Evolutionary conservation across 164 flowering plant genomes (phyloP).

Genomic region (Echeveria elegans): DNA sequence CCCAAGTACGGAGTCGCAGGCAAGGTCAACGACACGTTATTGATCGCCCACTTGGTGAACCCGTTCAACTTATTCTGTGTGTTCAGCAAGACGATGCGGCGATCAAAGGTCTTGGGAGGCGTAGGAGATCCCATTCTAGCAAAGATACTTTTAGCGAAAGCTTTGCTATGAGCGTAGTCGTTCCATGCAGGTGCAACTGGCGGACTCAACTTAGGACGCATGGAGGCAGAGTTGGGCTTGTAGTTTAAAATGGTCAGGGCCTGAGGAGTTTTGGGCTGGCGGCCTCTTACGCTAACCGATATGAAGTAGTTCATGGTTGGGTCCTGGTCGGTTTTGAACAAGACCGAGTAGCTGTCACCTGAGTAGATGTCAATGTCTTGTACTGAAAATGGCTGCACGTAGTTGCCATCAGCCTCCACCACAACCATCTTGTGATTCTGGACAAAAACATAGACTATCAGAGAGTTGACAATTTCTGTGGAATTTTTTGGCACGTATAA

Average conservation of each 20-base stretch:
- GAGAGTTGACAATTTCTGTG: neutral
- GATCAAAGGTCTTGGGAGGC: constrained; percentile 49
- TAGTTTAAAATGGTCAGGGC: constrained; percentile 62
- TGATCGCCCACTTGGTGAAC: constrained; percentile 42
- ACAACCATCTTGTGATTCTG: constrained; percentile 87
- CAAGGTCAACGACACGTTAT: constrained; percentile 60
- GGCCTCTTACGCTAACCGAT: constrained; percentile 34
- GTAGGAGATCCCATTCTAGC: constrained; percentile 21
- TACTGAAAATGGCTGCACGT: constrained; percentile 63
- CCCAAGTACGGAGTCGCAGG: constrained; percentile 72
- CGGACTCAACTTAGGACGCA: constrained; percentile 36
- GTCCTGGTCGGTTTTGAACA: constrained; percentile 57
- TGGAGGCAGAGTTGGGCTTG: constrained; percentile 55
- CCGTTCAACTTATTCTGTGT: constrained; percentile 60
- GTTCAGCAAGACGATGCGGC: constrained; percentile 54
- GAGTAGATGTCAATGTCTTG: constrained; percentile 67
- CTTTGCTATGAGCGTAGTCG: constrained; percentile 42
- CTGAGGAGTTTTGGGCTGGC: constrained; percentile 35
- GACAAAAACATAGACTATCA: neutral
- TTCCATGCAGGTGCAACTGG: constrained; percentile 57
- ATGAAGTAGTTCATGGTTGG: constrained; percentile 70
- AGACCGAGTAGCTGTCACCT: constrained; percentile 77
- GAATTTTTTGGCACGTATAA: neutral
- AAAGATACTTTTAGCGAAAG: constrained; percentile 32
- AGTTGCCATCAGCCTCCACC: constrained; percentile 86